These are phyloP conservation scores for Globisporangium polare DNA, from an alignment of 352 stramenopile species.

Conservation along the genomic window DNA sequence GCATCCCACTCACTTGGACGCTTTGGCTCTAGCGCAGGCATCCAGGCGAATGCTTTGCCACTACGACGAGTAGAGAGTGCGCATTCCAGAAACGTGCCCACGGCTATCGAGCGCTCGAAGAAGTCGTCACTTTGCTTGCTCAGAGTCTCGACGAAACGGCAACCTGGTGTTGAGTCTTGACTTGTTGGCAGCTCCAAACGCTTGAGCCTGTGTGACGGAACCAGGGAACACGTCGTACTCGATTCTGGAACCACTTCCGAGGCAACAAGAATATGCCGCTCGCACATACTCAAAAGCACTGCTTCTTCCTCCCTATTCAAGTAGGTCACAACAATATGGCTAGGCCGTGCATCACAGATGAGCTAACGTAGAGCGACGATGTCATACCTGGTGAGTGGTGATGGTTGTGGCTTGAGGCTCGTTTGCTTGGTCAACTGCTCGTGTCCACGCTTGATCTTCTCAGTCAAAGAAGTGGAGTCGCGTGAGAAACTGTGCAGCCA, in stretches of 20 bases:
- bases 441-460: background rate
- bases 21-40: background rate
- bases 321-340: background rate
- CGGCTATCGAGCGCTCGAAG: background rate
- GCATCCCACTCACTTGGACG: background rate
- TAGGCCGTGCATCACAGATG: background rate
- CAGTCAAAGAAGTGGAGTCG: background rate
- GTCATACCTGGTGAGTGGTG: background rate
- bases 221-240: background rate
- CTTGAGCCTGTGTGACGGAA: background rate
- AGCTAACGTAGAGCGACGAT: background rate
- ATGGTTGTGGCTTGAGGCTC: background rate
- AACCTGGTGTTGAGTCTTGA: background rate
- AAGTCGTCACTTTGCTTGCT: background rate
- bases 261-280: background rate
- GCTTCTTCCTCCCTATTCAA: slow-evolving; percentile 6
- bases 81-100: background rate
- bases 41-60: background rate
- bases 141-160: background rate
- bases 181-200: slow-evolving; percentile 1
- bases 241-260: background rate
- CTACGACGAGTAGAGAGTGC: background rate
- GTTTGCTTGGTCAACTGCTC: background rate
- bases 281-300: background rate
- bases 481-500: background rate